Percentiles rank a stretch among this genome's conserved stretches.
Evolutionary conservation across 2,329 filamentous ascomycete genomes (phyloP).

Genomic region (Verticillium albo-atrum): DNA sequence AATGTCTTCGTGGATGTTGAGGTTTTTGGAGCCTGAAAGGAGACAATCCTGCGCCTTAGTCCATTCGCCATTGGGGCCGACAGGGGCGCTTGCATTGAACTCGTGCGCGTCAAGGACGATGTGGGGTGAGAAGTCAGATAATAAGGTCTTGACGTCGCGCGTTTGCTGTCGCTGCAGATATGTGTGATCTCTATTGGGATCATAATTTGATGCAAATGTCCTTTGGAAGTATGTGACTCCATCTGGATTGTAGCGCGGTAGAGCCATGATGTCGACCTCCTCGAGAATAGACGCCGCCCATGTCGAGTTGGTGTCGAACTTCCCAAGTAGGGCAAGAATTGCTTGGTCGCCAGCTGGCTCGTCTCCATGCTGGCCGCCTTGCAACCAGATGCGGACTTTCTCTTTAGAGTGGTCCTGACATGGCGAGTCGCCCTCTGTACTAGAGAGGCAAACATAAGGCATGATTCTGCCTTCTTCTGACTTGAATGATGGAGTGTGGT

Average conservation of each 20-base stretch:
- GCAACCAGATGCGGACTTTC: conserved; percentile 9
- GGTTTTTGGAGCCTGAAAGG: conserved; percentile 6
- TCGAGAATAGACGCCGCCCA: conserved; percentile 6
- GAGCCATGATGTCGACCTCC: conserved; percentile 5
- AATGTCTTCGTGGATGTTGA: conserved; percentile 6
- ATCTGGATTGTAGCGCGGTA: conserved; percentile 9
- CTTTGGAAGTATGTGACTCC: conserved; percentile 9
- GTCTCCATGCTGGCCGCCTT: conserved; percentile 7
- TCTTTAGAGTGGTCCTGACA: not conserved
- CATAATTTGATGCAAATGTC: conserved; percentile 5
- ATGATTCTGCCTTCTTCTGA: conserved; percentile 15
- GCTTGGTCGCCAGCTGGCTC: conserved; percentile 9
- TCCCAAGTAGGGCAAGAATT: conserved; percentile 8
- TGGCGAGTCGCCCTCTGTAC: not conserved
- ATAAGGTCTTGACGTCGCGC: conserved; percentile 3
- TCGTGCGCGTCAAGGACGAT: conserved; percentile 9
- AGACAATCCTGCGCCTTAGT: conserved; percentile 7
- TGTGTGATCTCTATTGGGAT: conserved; percentile 9
- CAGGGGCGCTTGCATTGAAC: conserved; percentile 2
- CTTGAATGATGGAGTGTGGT: conserved; percentile 11
- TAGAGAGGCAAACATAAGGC: conserved; percentile 10
- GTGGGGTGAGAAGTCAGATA: conserved; percentile 7
- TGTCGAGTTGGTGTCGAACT: conserved; percentile 2
- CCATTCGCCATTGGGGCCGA: conserved; percentile 5
- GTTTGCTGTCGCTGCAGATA: conserved; percentile 7